Evolutionary conservation across 2,329 filamentous ascomycete species (phyloP), one percentile per base, ranked within the genome.

Genomic region (Coleophoma cylindrospora): DNA sequence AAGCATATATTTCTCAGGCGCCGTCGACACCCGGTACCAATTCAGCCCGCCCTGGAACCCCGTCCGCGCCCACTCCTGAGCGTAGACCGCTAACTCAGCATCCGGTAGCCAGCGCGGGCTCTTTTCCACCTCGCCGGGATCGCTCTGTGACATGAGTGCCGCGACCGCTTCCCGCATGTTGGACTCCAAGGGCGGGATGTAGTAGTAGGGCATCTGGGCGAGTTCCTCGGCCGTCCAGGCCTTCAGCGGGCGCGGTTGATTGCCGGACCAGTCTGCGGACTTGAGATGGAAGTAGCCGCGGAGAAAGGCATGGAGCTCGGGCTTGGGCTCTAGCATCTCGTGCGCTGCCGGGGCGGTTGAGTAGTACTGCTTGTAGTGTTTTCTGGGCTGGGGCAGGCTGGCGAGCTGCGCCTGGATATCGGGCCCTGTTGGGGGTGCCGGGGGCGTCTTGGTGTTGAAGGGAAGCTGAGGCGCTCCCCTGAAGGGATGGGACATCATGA

Each of bases 341-440:
- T 52, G 34, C 1, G 70, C 71, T 1, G 80, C 80, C 1, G 61
- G 52, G 0, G 70, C 45, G 2, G 73, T 75, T 3, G 78, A 77
- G 57, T 83, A 83, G 64, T 83, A 86, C 76, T 76, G 84, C 64
- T 85, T 84, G 70, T 87, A 88, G 62, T 87, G 83, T 62, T 87
- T 87, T 9, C 80, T 62, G 0, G 82, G 80, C n/a, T 76, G 72
- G 2, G 71, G 63, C 1, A 83, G 70, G 38, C 69, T 68, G 0
- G 75, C 75, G 2, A 87, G 73, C 3, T 76, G 76, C 17, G 69
- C 66, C 50, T 83, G 77, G n/a, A 86, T 74, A 50, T 82, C 73
- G 19, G 60, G 27, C 48, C 61, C 57, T 15, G 54, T 51, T 9
- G 51, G 37, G 2, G 57, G 37, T 7, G 58, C 49, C n/a, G 57